Evolutionary conservation across 176 grass and related monocot genomes (phyloP).

Genomic region (Oryza officinalis): DNA sequence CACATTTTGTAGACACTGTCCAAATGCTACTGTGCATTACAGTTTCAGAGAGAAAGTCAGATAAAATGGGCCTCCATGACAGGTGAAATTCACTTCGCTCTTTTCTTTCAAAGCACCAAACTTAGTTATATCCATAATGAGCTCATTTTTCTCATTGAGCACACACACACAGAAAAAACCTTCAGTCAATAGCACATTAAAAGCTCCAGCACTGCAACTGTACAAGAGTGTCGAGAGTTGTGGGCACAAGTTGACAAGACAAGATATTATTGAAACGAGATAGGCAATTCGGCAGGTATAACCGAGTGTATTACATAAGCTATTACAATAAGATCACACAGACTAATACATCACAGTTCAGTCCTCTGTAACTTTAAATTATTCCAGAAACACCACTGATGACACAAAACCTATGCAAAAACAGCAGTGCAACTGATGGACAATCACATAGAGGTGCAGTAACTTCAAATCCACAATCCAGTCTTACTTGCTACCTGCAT

Average conservation of each 20-base stretch:
- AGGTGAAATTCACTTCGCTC: neutral
- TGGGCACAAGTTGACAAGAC: slow-evolving; percentile 21
- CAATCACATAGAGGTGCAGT: neutral
- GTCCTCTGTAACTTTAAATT: neutral
- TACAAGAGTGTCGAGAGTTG: neutral
- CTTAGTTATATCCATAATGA: neutral
- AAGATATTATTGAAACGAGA: slow-evolving; percentile 10
- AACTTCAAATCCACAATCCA: slow-evolving; percentile 2
- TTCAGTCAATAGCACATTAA: neutral
- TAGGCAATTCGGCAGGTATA: neutral
- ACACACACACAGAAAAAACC: neutral
- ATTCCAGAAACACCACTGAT: slow-evolving; percentile 8
- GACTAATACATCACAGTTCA: slow-evolving; percentile 14
- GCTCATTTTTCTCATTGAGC: neutral
- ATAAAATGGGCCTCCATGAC: neutral
- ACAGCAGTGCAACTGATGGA: slow-evolving; percentile 15
- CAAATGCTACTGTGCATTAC: neutral
- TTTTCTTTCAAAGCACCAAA: neutral
- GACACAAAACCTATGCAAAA: slow-evolving; percentile 5
- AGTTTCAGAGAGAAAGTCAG: neutral
- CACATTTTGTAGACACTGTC: neutral
- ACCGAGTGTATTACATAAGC: neutral
- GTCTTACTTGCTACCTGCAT: slow-evolving; percentile 1
- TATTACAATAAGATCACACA: neutral
- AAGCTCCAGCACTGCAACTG: neutral